A percentile compares a stretch with the other conserved stretches of the same genome.
Conservation (phyloP, 1,139 yeast genomes). For the Blastobotrys ciferrii region DNA sequence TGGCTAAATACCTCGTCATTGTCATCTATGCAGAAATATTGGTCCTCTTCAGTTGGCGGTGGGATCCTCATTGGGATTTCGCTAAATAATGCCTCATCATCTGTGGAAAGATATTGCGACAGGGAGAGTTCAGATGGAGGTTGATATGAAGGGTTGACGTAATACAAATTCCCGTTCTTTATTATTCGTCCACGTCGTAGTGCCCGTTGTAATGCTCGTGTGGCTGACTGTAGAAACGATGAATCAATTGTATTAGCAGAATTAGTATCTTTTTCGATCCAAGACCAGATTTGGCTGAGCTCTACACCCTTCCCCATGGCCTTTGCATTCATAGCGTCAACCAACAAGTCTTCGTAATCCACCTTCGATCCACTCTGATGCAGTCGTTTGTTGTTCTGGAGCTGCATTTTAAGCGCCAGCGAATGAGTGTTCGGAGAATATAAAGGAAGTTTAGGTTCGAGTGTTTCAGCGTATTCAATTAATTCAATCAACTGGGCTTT, state of each 20-base stretch:
- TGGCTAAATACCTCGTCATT: constrained; percentile 37
- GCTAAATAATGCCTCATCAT: constrained; percentile 39
- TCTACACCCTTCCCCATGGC: constrained; percentile 37
- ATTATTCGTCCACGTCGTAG: constrained; percentile 37
- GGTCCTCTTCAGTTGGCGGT: constrained; percentile 36
- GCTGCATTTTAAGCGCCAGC: constrained; percentile 37
- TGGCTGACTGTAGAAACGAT: constrained; percentile 37
- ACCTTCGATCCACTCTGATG: constrained; percentile 28
- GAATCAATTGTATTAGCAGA: constrained; percentile 35
- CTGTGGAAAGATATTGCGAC: constrained; percentile 37
- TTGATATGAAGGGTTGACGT: constrained; percentile 35
- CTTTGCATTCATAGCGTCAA: constrained; percentile 36
- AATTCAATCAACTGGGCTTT: constrained; percentile 43
- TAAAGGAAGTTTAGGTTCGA: constrained; percentile 38
- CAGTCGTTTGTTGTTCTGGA: constrained; percentile 36
- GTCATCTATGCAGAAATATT: constrained; percentile 35
- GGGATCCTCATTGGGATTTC: constrained; percentile 38
- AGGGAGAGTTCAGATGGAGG: constrained; percentile 39
- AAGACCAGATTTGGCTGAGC: constrained; percentile 36
- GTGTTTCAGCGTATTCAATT: constrained; percentile 39
- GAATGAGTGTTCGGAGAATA: constrained; percentile 39
- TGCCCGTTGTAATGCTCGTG: constrained; percentile 40
- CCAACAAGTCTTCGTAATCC: constrained; percentile 38
- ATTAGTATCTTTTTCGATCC: constrained; percentile 35
- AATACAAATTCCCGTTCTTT: constrained; percentile 34